A percentile compares a stretch with the other conserved stretches of the same genome.
phyloP scores from a whole-genome alignment of 2,329 filamentous ascomycete species.

The Sporothrix luriei region DNA sequence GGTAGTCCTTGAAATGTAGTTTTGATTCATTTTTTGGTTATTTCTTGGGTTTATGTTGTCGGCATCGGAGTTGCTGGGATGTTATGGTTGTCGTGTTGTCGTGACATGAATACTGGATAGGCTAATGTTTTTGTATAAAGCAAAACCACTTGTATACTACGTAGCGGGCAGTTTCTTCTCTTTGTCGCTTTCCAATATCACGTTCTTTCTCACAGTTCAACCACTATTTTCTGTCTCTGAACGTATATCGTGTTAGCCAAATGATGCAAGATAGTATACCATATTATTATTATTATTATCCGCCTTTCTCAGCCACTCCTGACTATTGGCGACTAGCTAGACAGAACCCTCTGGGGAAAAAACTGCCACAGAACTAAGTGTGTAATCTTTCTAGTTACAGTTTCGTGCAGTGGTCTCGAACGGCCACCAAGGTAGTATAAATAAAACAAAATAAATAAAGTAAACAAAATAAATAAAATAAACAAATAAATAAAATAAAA shows the following conservation, averaged over 20 bases:
- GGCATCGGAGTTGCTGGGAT: constrained; percentile 9
- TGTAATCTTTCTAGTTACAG: no score
- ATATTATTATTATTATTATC: no score
- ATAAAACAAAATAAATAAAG: no score
- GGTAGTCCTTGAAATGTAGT: constrained; percentile 44
- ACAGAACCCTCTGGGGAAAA: no score
- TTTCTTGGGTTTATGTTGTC: not conserved
- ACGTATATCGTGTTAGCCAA: not conserved
- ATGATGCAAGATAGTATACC: not conserved
- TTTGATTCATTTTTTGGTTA: not conserved
- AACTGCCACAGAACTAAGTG: no score
- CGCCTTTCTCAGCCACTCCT: no score
- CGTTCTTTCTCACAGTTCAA: not conserved
- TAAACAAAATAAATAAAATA: no score
- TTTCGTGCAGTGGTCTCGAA: no score
- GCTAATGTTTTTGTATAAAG: not conserved
- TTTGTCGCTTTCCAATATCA: not conserved
- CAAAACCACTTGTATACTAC: constrained; percentile 5
- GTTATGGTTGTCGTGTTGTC: no score
- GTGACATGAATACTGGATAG: not conserved
- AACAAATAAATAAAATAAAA: no score
- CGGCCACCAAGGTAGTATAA: no score
- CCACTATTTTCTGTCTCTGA: not conserved
- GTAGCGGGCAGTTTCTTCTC: not conserved
- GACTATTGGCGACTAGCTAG: no score